A percentile compares a stretch with the other conserved stretches of the same genome.
phyloP scores from a whole-genome alignment of 1,284 basidiomycete genomes.

The Leccinum idahoense region DNA sequence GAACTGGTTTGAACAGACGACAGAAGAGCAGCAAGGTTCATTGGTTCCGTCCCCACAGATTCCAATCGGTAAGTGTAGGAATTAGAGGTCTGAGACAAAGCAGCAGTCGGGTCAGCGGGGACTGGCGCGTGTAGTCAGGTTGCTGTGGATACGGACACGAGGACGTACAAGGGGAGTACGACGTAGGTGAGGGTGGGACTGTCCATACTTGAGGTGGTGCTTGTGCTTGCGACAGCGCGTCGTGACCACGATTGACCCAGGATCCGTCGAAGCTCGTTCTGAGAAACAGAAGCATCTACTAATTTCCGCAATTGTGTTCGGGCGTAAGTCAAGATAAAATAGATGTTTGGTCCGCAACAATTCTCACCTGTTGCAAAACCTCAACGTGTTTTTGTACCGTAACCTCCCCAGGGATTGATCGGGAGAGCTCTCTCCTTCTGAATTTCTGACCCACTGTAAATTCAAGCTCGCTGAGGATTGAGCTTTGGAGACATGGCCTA shows the following conservation, averaged over 20 bases:
- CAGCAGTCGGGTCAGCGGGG: slow-evolving; percentile 15
- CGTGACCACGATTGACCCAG: slow-evolving; percentile 66
- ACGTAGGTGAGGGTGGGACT: slow-evolving; percentile 16
- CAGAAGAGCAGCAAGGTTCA: slow-evolving; percentile 27
- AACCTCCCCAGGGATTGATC: slow-evolving; percentile 60
- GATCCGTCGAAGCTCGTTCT: slow-evolving; percentile 77
- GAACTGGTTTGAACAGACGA: slow-evolving; percentile 20
- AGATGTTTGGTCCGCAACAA: not conserved
- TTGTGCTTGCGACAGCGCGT: slow-evolving; percentile 38
- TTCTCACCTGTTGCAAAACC: slow-evolving; percentile 68
- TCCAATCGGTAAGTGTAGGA: slow-evolving; percentile 23
- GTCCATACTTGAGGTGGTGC: slow-evolving; percentile 32
- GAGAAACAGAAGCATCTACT: slow-evolving; percentile 77
- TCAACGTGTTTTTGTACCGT: slow-evolving; percentile 59
- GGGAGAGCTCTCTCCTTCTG: slow-evolving; percentile 69
- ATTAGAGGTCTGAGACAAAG: slow-evolving; percentile 12
- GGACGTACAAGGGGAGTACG: slow-evolving; percentile 27
- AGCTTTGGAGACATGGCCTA: slow-evolving; percentile 53
- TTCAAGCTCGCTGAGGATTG: slow-evolving; percentile 77
- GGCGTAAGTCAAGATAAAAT: slow-evolving; percentile 8
- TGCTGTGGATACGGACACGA: slow-evolving; percentile 30
- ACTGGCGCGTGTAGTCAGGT: slow-evolving; percentile 20
- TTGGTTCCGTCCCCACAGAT: slow-evolving; percentile 26
- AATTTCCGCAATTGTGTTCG: slow-evolving; percentile 61
- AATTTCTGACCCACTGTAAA: slow-evolving; percentile 71